A percentile compares a stretch with the other conserved stretches of the same genome.
Conservation (phyloP, 2,329 filamentous ascomycete species). For the Huntiella bhutanensis region DNA sequence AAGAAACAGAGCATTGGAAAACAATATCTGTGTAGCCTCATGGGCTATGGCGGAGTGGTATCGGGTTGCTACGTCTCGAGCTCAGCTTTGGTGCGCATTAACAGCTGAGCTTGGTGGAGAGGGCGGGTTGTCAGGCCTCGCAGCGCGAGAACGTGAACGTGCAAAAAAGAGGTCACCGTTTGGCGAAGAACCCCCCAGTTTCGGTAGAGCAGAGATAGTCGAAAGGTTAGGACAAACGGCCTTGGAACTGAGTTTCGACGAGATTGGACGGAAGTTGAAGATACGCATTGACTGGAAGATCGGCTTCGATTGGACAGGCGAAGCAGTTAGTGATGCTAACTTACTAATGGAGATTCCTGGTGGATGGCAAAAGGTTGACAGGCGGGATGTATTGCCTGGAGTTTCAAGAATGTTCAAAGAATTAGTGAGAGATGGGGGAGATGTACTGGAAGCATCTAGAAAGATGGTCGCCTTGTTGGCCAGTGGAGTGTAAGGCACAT, state of each 20-base stretch:
- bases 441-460: conserved; percentile 35
- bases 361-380: conserved; percentile 42
- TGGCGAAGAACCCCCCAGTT: conserved; percentile 3
- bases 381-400: conserved; percentile 33
- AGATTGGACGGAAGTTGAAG: conserved; percentile 18
- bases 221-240: conserved; percentile 11
- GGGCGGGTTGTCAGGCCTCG: conserved; percentile 1
- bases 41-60: conserved; percentile 56
- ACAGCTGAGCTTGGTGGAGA: conserved; percentile 25
- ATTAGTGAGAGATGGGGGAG: conserved; percentile 34
- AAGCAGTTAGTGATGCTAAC: conserved; percentile 40
- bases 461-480: conserved; percentile 38
- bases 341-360: conserved; percentile 26
- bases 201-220: conserved; percentile 3
- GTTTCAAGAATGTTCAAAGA: conserved; percentile 42
- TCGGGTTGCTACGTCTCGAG: conserved; percentile 38
- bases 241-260: conserved; percentile 18
- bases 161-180: conserved; percentile 15
- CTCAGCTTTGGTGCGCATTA: conserved; percentile 41
- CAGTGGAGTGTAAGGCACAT: background rate
- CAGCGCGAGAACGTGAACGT: conserved; percentile 18
- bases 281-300: conserved; percentile 37
- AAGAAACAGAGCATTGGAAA: conserved; percentile 25
- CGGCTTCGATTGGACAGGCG: conserved; percentile 53
- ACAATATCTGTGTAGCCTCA: conserved; percentile 39